Base-by-base conservation (phyloP, 768 basidiomycete genomes). In the Xerocomellus dryophilus region DNA sequence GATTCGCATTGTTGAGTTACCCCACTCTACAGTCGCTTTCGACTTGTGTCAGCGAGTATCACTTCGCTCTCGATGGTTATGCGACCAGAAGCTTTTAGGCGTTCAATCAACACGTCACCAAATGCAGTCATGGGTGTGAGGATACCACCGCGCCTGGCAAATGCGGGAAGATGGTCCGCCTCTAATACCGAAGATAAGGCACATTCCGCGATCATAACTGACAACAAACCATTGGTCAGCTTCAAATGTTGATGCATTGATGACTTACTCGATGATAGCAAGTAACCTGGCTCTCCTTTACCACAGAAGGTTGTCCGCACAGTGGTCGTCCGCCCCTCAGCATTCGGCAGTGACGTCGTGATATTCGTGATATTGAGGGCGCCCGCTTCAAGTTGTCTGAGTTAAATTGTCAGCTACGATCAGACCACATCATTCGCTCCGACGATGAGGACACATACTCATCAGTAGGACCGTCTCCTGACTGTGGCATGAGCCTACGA, bases 71-170 rank as follows among this genome's bases (percentile, higher is more conserved):
- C 77, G 59, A 89, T 81, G 50, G 78, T 70, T 47, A 92, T 80
- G 47, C 71, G 67, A 0, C 81, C 84, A 8, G 78, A 82, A 20
- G 71, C 74, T 54, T 80, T 77, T 57, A 97, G 67, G 18, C 94
- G 77, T 59, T 81, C 78, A 34, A 93, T 73, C 35, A 95, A 69
- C 7, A 83, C 81, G 55, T 89, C 83, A 15, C 93, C 94, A 52
- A 96, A 78, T 2, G 90, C 94, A 5, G 82, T 83, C 70, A 86
- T 81, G 0, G 94, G 86, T 2, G 95, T 98, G 45, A 97, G 74
- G 3, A 94, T 71, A 1, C 95, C 94, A 12, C 93, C 94, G 43
- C 75, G 69, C 45, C 73, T 75, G 4, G 80, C 85, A 7, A 85
- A 66, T 1, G 74, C 59, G 0, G 91, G 81, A 2, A 93, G 79